These are phyloP conservation scores for Panaeolus cyanescens DNA, from an alignment of 768 basidiomycete genomes.

Conservation along the genomic window DNA sequence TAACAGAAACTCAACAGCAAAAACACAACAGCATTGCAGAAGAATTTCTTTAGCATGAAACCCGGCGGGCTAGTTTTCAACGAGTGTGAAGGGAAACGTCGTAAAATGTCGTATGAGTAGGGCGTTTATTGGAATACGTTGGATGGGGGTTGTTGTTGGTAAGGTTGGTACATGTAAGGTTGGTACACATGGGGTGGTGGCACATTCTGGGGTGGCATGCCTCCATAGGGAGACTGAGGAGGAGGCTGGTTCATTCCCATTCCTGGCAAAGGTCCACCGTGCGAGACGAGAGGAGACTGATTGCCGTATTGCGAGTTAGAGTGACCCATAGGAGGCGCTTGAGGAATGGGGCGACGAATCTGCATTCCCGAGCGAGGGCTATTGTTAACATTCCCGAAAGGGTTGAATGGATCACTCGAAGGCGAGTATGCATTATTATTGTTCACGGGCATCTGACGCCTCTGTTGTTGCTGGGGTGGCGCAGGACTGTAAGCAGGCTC, in stretches of 20 bases:
- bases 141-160: conserved; percentile 69
- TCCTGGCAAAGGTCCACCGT: conserved; percentile 56
- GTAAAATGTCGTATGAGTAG: conserved; percentile 39
- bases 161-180: conserved; percentile 83
- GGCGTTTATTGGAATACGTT: conserved; percentile 64
- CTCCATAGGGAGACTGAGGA: conserved; percentile 59
- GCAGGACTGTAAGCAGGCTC: conserved; percentile 59
- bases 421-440: conserved; percentile 35
- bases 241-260: conserved; percentile 67
- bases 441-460: conserved; percentile 1
- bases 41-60: background rate
- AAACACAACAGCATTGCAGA: conserved; percentile 12
- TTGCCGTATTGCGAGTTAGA: conserved; percentile 51
- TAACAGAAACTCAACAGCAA: conserved; percentile 5
- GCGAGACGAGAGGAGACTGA: conserved; percentile 63
- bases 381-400: conserved; percentile 46
- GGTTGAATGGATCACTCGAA: conserved; percentile 49
- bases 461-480: conserved; percentile 25
- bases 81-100: conserved; percentile 38
- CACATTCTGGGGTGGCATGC: conserved; percentile 58
- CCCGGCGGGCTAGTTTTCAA: background rate
- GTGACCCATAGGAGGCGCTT: conserved; percentile 48
- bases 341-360: conserved; percentile 47
- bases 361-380: conserved; percentile 45
- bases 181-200: conserved; percentile 68